These are phyloP conservation scores for Sclerotinia minor DNA, from an alignment of 2,329 filamentous ascomycete genomes.

Conservation along the genomic window DNA sequence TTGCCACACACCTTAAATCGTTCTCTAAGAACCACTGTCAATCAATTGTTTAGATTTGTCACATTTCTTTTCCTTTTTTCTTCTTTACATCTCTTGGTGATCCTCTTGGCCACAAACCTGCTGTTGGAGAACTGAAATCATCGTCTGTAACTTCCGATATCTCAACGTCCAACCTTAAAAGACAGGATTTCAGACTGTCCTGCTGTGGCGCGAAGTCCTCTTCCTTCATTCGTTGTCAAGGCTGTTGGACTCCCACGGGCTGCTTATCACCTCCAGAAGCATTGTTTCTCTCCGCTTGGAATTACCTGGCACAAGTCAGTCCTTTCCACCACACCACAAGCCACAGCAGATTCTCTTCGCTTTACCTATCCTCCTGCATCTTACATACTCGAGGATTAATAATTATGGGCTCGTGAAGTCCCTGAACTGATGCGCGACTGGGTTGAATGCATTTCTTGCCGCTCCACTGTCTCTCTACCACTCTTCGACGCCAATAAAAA, in stretches of 20 bases:
- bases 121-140: constrained; percentile 22
- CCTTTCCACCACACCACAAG: constrained; percentile 33
- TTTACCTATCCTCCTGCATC: constrained; percentile 30
- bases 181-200: constrained; percentile 27
- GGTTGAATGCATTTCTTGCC: constrained; percentile 17
- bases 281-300: constrained; percentile 34
- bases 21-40: constrained; percentile 4
- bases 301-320: constrained; percentile 34
- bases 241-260: constrained; percentile 35
- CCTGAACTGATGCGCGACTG: constrained; percentile 27
- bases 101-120: constrained; percentile 16
- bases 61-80: constrained; percentile 10
- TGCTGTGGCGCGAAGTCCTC: constrained; percentile 36
- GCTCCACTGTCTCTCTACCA: constrained; percentile 19
- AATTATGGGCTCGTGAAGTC: constrained; percentile 30
- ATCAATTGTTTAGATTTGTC: constrained; percentile 8
- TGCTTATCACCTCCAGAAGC: constrained; percentile 34
- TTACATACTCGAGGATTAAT: constrained; percentile 32
- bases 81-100: constrained; percentile 5
- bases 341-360: constrained; percentile 36
- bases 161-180: constrained; percentile 29
- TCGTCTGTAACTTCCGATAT: constrained; percentile 25
- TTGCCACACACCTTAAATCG: constrained; percentile 28
- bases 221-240: constrained; percentile 35
- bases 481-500: constrained; percentile 25